Evolutionary conservation across 2,329 filamentous ascomycete genomes (phyloP).

Genomic region (Hypoxylon sp.): DNA sequence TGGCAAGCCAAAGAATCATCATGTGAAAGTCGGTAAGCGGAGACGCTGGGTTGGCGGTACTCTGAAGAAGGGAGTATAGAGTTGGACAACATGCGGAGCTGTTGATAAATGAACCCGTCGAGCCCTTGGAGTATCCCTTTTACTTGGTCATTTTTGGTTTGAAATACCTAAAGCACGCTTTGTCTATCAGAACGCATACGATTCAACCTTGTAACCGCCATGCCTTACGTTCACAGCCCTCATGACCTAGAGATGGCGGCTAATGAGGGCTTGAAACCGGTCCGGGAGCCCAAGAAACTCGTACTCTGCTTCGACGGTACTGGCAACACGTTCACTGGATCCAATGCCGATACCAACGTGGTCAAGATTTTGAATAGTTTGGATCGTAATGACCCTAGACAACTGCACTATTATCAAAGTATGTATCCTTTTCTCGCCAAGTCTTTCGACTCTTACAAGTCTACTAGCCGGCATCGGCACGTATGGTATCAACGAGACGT

Average conservation of each 20-base stretch:
- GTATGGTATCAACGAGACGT: slow-evolving; percentile 60
- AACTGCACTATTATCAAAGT: slow-evolving; percentile 66
- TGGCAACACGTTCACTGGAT: slow-evolving; percentile 61
- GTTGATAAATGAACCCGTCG: slow-evolving; percentile 26
- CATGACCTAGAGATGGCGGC: slow-evolving; percentile 5
- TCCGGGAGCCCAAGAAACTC: slow-evolving; percentile 54
- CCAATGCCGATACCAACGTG: slow-evolving; percentile 66
- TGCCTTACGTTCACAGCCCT: slow-evolving; percentile 15
- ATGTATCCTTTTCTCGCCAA: slow-evolving; percentile 33
- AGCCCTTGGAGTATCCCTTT: neutral
- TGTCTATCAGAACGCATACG: neutral
- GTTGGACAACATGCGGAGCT: neutral
- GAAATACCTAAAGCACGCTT: neutral
- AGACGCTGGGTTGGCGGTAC: neutral
- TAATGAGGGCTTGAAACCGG: slow-evolving; percentile 24
- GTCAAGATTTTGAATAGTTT: slow-evolving; percentile 64
- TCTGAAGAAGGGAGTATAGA: neutral
- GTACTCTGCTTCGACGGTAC: slow-evolving; percentile 65
- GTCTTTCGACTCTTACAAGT: neutral
- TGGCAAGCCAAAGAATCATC: neutral
- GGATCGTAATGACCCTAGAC: slow-evolving; percentile 59
- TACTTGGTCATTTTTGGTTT: slow-evolving; percentile 1
- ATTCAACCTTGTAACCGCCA: slow-evolving; percentile 1
- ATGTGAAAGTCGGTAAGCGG: neutral
- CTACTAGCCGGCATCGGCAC: slow-evolving; percentile 63